Evolutionary conservation across 2,329 filamentous ascomycete genomes (phyloP), one percentile per base, ranked within the genome.

Genomic region (Epicoccum nigrum): DNA sequence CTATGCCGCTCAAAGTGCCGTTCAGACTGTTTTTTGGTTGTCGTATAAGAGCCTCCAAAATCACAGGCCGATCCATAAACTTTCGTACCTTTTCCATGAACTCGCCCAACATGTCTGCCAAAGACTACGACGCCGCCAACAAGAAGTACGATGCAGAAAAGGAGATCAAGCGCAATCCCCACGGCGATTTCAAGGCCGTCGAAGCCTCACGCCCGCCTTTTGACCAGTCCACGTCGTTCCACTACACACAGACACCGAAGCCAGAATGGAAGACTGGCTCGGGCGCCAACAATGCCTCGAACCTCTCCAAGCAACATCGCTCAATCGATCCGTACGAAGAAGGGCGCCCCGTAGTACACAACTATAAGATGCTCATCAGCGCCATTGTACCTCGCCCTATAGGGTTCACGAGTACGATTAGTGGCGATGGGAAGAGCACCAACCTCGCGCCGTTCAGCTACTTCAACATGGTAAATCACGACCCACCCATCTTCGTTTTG

Each of bases 281-380:
- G 40, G 89, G 89, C 59, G 80, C 84, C 54, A 92, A 90, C 76
- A 70, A 77, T 55, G 68, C 72, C 15, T 79, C 80, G 11, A 76
- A 74, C 48, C 64, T 83, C 56, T 69, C 77, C 46, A 83, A 84
- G 52, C 71, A 77, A 1, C 90, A 96, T 75, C 74, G 93, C 58
- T 78, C 86, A 67, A 96, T 97, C 63, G 87, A 96, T 72, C 92
- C 92, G 0, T 86, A 92, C 70, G 87, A 81, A 48, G 77, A 85
- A 21, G 89, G 86, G 25, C 83, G 92, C 0, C 81, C 85, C 0
- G 75, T 84, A 0, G 76, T 79, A 1, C 85, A 83, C 76, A 97
- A 97, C 81, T 97, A 97, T 83, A 96, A 96, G 76, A 83, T 97
- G 12, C 79, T 97, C 55, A 96, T 97, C 73, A 89, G 86, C 15